Conservation (phyloP, 176 grass and related monocot species). For the Cenchrus purpureus region DNA sequence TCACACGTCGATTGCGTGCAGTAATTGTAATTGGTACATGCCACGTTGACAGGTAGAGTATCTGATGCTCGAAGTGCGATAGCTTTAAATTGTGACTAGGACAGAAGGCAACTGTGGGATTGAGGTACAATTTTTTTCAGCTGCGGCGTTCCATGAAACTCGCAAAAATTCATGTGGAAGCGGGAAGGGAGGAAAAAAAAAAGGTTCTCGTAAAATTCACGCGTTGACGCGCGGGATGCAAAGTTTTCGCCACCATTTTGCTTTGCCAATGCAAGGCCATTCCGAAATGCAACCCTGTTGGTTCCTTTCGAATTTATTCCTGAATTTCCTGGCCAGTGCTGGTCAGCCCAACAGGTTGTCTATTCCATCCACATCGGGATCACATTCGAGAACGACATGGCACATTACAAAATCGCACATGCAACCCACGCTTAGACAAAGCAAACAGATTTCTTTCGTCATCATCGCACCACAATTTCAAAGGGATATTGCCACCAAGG, state of each 20-base stretch:
- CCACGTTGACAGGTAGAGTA: too few relatives aligned
- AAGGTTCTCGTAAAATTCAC: not conserved
- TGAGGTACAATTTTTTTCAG: too few relatives aligned
- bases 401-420: constrained; percentile 33
- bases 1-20: too few relatives aligned
- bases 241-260: not conserved
- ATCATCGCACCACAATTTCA: not conserved
- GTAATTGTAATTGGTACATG: too few relatives aligned
- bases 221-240: not conserved
- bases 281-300: not conserved
- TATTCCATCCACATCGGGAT: not conserved
- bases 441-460: not conserved
- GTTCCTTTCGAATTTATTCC: constrained; percentile 18
- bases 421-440: not conserved
- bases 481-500: not conserved
- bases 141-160: not conserved
- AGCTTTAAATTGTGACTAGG: too few relatives aligned
- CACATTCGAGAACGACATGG: not conserved
- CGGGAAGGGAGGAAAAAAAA: not conserved
- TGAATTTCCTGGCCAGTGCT: not conserved
- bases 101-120: too few relatives aligned
- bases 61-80: too few relatives aligned
- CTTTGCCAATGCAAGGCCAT: not conserved
- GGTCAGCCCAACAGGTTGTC: not conserved
- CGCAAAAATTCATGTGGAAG: not conserved